Base-by-base conservation (phyloP, 495 filamentous ascomycete species). In the Annulohypoxylon moriforme region DNA sequence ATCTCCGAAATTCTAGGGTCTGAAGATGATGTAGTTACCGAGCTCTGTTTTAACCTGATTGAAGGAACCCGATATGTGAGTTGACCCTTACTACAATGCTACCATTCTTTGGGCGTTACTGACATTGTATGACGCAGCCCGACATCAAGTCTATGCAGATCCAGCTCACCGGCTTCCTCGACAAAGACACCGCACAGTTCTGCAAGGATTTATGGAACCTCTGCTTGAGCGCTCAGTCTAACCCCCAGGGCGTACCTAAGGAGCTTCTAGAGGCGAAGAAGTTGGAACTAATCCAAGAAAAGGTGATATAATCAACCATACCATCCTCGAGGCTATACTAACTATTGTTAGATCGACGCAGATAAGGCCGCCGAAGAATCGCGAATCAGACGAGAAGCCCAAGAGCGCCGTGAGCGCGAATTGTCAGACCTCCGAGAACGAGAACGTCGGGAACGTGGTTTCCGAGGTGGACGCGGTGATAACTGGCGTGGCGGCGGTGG, bases 241-340 rank as follows among this genome's bases (percentile, higher is more conserved):
- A 90, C 77, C 88, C 92, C 1, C 92, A 94, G 78, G 95, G 95
- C 49, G 93, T 99, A 38, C 96, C 96, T 0, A 94, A 96, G 77
- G 95, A 98, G 80, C 83, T 99, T 33, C 78, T 99, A 6, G 96
- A 98, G 77, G 93, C 94, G 3, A 99, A 99, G 85, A 99, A 98
- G 81, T 82, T 92, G 20, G 96, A 98, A 77, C 83, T 99, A 38
- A 91, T 94, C 36, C 93, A 97, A 78, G 93, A 97, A 74, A 97
- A 96, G 90, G 96, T 96, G 79, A 22, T 36, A 29, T 31, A 20
- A 49, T 6, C 3, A 24, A 27, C 60, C 27, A 27, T 25, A 42
- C 62, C 60, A 52, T 64, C 5, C 20, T 34, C 25, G n/a, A 8
- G 27, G 9, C 13, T 7, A 9, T 57, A 59, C 62, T 76, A 36